Base-by-base conservation (phyloP, 192 early-diverging fungal genomes). In the Coemansia nantahalensis region DNA sequence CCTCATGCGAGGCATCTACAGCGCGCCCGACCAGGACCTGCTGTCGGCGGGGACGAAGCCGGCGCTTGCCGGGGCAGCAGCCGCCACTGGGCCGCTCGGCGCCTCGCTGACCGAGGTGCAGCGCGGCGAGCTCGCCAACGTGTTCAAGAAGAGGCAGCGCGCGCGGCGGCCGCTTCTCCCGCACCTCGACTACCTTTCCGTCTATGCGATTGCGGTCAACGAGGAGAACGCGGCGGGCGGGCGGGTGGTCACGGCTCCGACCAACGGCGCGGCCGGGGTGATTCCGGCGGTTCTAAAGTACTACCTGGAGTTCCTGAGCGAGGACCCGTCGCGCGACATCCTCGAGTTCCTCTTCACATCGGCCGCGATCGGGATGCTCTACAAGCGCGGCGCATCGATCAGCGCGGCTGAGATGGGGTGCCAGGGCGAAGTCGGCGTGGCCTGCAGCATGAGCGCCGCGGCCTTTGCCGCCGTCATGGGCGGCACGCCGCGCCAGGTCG, bases 381-480 rank as follows among this genome's bases (percentile, higher is more conserved):
- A 89, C 81, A 97, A 97, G 75, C 82, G 91, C 36, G 92, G 94
- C 6, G 94, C 94, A 0, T 86, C 84, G 32, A 97, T 97, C 39
- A 92, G 90, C 28, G 89, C 93, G 0, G 95, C 95, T 7, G 95
- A 95, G 65, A 91, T 98, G 84, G 95, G 95, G 38, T 98, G 95
- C 67, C 92, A 94, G 63, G 95, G 95, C 39, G 95, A 98, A 74
- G 93, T 98, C 4, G 95, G 95, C 47, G 95, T 98, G 14, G 92
- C 95, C 11, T 98, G 95, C 66, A 89, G 87, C 26, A 97, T 97
- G 95, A 90, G 90, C 10, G 93, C 95, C 13, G 95, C 88, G 0
- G 95, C 85, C 1, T 95, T 95, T 52, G 84, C 92, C 6, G 92
- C 92, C n/a, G 92, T 97, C 5, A 94, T 97, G 92, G 94, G 93